Evolutionary conservation across 192 early-diverging fungal genomes (phyloP).

Genomic region (Rhizophagus clarus): DNA sequence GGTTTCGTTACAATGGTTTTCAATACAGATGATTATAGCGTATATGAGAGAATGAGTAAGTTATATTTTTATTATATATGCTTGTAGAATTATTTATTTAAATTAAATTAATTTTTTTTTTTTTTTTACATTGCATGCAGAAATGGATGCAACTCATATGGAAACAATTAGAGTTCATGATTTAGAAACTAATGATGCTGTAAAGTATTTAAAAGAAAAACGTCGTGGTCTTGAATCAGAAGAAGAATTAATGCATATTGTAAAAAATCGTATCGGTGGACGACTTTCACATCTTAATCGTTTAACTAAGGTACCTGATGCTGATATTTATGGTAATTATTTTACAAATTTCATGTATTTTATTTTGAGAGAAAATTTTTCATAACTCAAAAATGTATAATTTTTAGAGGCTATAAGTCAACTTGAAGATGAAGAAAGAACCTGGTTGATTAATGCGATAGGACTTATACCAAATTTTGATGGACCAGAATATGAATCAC

Average conservation of each 20-base stretch:
- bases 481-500: constrained; percentile 9
- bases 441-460: constrained; percentile 19
- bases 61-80: neutral
- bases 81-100: no score
- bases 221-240: constrained; percentile 7
- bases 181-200: neutral
- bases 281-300: constrained; percentile 12
- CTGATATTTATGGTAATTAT: neutral
- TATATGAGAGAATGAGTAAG: constrained; percentile 32
- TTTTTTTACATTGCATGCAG: neutral
- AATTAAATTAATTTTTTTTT: neutral
- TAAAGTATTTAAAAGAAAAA: constrained; percentile 6
- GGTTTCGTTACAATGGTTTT: constrained; percentile 22
- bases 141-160: constrained; percentile 30
- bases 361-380: no score
- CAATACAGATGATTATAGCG: constrained; percentile 31
- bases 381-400: no score
- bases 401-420: neutral
- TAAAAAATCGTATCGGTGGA: constrained; percentile 14
- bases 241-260: neutral
- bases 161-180: constrained; percentile 24
- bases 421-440: constrained; percentile 24
- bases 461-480: constrained; percentile 30
- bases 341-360: neutral
- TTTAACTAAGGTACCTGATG: neutral